Evolutionary conservation across 805 yeast species (phyloP).

Genomic region (Candida pini): DNA sequence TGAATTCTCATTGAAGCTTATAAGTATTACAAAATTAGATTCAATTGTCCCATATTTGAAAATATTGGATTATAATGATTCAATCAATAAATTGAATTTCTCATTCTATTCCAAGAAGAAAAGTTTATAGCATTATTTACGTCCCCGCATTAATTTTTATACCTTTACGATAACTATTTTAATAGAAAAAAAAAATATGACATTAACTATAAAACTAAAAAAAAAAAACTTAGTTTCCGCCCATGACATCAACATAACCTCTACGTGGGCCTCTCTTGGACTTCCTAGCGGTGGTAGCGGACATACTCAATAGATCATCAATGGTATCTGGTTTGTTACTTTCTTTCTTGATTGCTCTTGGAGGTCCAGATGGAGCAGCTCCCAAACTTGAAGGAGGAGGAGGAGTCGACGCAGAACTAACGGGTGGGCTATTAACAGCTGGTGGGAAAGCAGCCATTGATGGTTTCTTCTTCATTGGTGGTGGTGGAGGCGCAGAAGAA

Average conservation of each 20-base stretch:
- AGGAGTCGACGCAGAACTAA: conserved; percentile 16
- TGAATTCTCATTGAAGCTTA: conserved; percentile 7
- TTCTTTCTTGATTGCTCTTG: conserved; percentile 6
- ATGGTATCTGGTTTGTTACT: conserved; percentile 19
- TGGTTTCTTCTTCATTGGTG: conserved; percentile 41
- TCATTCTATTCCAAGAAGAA: conserved; percentile 9
- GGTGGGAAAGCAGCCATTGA: conserved; percentile 36
- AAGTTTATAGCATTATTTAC: background rate
- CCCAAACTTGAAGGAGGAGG: conserved; percentile 28
- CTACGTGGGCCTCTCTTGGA: conserved; percentile 49
- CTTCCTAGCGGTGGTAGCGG: conserved; percentile 36
- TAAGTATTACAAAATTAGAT: conserved; percentile 7
- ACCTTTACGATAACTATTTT: background rate
- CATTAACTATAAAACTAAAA: background rate
- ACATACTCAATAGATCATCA: conserved; percentile 25
- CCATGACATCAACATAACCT: conserved; percentile 65
- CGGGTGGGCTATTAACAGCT: conserved; percentile 27
- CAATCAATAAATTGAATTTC: conserved; percentile 7
- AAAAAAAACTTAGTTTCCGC: conserved; percentile 10
- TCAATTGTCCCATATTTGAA: conserved; percentile 18
- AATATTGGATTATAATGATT: conserved; percentile 7
- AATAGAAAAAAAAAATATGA: background rate
- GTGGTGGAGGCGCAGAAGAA: conserved; percentile 63
- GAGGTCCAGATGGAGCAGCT: conserved; percentile 5
- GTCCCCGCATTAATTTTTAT: background rate